phyloP scores from a whole-genome alignment of 192 early-diverging fungal genomes.

The Coemansia sp. region DNA sequence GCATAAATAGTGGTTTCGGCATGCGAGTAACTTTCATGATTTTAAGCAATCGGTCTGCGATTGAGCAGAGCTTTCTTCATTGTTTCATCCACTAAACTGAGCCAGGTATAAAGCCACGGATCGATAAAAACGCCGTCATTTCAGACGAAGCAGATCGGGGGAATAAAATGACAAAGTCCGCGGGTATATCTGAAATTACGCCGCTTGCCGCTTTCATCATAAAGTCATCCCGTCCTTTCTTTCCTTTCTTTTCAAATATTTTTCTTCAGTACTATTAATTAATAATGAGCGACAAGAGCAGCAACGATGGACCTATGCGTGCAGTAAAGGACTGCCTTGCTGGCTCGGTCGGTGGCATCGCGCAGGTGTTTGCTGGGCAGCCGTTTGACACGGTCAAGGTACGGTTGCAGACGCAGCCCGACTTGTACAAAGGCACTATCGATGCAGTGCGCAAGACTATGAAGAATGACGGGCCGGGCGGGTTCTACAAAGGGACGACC shows the following conservation, averaged over 20 bases:
- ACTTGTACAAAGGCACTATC: conserved; percentile 75
- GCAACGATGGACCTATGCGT: conserved; percentile 49
- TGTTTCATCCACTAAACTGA: too few species aligned
- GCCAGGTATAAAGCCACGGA: too few species aligned
- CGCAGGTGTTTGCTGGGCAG: conserved; percentile 78
- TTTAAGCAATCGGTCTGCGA: too few species aligned
- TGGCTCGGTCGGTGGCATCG: conserved; percentile 73
- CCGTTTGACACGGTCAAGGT: conserved; percentile 84
- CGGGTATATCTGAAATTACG: too few species aligned
- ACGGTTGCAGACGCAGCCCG: conserved; percentile 90
- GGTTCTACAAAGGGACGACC: conserved; percentile 93
- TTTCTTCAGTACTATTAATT: background rate
- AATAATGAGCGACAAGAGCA: conserved; percentile 6
- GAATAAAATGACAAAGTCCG: too few species aligned
- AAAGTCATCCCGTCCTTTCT: background rate
- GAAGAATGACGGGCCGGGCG: conserved; percentile 74
- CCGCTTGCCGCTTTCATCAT: too few species aligned
- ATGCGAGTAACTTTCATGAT: too few species aligned
- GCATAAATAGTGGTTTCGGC: too few species aligned
- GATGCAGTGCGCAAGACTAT: conserved; percentile 87
- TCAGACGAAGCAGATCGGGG: too few species aligned
- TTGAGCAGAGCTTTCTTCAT: too few species aligned
- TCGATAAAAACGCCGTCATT: too few species aligned
- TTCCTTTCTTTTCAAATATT: conserved; percentile 4
- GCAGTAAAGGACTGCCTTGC: conserved; percentile 75